phyloP scores from a whole-genome alignment of 257 asterid species.

The Datura wrightii region DNA sequence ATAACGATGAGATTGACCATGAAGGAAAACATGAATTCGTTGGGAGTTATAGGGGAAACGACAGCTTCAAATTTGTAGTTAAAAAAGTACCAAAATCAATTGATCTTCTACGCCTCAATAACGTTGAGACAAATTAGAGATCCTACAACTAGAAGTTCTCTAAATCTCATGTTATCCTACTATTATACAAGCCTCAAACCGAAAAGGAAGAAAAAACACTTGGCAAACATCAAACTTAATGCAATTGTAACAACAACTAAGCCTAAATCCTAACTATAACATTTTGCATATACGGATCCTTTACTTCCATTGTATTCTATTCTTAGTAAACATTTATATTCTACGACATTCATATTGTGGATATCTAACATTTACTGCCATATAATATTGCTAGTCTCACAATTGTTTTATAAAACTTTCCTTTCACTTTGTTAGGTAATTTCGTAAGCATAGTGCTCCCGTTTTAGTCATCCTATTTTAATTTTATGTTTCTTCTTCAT shows the following conservation, averaged over 20 bases:
- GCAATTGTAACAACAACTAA: neutral
- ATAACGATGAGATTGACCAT: conserved; percentile 25
- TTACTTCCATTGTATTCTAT: neutral
- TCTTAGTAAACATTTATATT: neutral
- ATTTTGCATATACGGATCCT: neutral
- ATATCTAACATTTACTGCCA: neutral
- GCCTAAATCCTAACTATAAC: neutral
- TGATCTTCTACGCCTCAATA: neutral
- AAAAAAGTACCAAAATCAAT: neutral
- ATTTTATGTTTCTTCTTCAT: neutral
- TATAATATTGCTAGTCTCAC: neutral
- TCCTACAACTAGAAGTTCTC: neutral
- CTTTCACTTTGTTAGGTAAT: neutral
- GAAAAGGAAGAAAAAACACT: no score
- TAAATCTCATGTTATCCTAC: neutral
- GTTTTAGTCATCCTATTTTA: neutral
- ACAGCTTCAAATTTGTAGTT: neutral
- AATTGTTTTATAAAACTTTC: neutral
- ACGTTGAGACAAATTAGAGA: neutral
- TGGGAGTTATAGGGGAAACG: neutral
- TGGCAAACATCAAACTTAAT: neutral
- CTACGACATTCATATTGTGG: neutral
- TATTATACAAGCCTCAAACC: neutral
- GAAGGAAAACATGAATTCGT: conserved; percentile 20
- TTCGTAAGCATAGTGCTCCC: neutral